Evolutionary conservation across 2,329 filamentous ascomycete genomes (phyloP).

Genomic region (Phyllosticta citrichinensis): DNA sequence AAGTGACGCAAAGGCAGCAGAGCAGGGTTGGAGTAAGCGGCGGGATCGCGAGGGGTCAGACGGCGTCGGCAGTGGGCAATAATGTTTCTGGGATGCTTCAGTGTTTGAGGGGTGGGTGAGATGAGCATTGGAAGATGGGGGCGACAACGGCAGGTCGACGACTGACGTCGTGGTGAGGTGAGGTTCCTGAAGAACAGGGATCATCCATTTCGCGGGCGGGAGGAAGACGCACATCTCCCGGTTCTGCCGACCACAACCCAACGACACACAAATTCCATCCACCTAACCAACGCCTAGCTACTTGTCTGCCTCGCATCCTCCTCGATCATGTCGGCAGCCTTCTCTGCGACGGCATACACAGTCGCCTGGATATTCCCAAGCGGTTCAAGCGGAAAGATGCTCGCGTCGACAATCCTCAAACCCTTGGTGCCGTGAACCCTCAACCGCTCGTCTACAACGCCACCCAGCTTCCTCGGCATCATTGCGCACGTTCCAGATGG

Average conservation of each 20-base stretch:
- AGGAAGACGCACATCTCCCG: not conserved
- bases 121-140: not conserved
- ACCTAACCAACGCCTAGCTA: not conserved
- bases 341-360: slow-evolving; percentile 9
- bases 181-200: not conserved
- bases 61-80: not conserved
- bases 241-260: not conserved
- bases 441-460: slow-evolving; percentile 20
- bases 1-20: not conserved
- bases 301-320: not conserved
- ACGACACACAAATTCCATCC: not conserved
- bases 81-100: not conserved
- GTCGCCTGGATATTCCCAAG: slow-evolving; percentile 7
- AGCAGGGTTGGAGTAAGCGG: not conserved
- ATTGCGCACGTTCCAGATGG: slow-evolving; percentile 2
- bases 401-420: slow-evolving; percentile 12
- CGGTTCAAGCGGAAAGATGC: slow-evolving; percentile 10
- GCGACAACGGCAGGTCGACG: not conserved
- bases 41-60: not conserved
- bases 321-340: slow-evolving; percentile 24
- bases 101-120: not conserved
- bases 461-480: slow-evolving; percentile 13
- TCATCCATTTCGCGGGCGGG: not conserved
- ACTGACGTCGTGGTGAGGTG: not conserved
- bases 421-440: slow-evolving; percentile 18